phyloP scores from a whole-genome alignment of 1,284 basidiomycete species.

The Naganishia cerealis region DNA sequence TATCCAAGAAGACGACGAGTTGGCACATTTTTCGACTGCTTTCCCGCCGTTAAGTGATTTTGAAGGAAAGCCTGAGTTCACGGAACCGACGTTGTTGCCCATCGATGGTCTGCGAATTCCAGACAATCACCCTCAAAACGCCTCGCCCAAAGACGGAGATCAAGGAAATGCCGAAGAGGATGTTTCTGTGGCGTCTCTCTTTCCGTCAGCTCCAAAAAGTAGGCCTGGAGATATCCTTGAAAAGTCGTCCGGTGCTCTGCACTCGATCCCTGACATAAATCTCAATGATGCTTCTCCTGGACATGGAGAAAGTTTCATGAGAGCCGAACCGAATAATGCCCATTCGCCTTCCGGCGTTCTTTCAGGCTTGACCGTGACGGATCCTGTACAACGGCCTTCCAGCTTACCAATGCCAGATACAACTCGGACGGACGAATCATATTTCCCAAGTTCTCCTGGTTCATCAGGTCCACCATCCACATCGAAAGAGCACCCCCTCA shows the following conservation, averaged over 20 bases:
- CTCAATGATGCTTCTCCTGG: conserved; percentile 1
- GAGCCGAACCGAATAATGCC: background rate
- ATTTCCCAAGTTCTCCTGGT: conserved; percentile 20
- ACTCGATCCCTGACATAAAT: background rate
- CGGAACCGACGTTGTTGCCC: background rate
- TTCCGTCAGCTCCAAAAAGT: conserved; percentile 13
- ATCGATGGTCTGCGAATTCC: background rate
- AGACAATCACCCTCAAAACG: background rate
- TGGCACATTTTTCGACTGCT: conserved; percentile 45
- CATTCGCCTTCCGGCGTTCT: background rate
- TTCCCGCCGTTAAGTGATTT: conserved; percentile 52
- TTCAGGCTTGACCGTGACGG: background rate
- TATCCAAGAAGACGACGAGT: conserved; percentile 33
- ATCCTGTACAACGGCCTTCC: conserved; percentile 23
- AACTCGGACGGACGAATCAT: conserved; percentile 8
- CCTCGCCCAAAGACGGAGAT: background rate
- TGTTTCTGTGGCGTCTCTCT: background rate
- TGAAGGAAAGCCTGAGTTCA: conserved; percentile 38
- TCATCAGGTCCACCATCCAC: background rate
- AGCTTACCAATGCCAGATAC: conserved; percentile 29
- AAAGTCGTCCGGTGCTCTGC: background rate
- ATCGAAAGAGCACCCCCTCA: background rate
- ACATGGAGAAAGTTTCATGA: background rate
- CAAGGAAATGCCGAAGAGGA: background rate
- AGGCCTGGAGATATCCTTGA: conserved; percentile 4